Percentiles rank a stretch among this genome's conserved stretches.
Evolutionary conservation across 805 yeast species (phyloP).

Genomic region (Cyberlindnera japonica): DNA sequence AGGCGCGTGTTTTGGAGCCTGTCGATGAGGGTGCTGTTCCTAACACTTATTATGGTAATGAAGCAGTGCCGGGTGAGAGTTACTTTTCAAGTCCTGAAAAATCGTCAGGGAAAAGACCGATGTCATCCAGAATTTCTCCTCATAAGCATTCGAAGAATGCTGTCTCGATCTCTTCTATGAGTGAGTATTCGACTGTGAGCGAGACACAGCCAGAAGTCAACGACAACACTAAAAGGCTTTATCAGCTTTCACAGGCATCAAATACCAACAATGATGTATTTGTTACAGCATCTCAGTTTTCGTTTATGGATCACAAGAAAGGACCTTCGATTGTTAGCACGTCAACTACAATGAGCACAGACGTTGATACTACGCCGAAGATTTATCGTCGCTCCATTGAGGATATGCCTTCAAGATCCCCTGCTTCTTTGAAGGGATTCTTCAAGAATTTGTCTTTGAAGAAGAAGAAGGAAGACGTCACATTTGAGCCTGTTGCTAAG

Average conservation of each 20-base stretch:
- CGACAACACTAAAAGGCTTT: constrained; percentile 13
- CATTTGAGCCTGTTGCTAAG: constrained; percentile 18
- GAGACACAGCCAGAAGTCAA: constrained; percentile 4
- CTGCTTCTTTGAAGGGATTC: constrained; percentile 24
- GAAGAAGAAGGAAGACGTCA: constrained; percentile 14
- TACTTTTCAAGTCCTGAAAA: constrained; percentile 10
- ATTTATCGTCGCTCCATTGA: constrained; percentile 6
- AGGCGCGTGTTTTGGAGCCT: constrained; percentile 10
- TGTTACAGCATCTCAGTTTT: constrained; percentile 38
- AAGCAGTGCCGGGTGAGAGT: constrained; percentile 3
- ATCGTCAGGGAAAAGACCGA: constrained; percentile 5
- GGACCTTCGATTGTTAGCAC: constrained; percentile 6
- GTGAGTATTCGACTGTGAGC: constrained; percentile 23
- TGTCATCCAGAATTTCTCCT: constrained; percentile 8
- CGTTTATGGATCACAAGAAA: constrained; percentile 19
- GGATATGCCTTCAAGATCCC: constrained; percentile 15
- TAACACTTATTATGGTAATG: neutral
- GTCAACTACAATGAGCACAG: neutral
- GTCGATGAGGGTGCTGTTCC: constrained; percentile 7
- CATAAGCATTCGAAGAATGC: constrained; percentile 11
- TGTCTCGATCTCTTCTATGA: constrained; percentile 24
- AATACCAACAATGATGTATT: constrained; percentile 31
- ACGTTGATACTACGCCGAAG: constrained; percentile 10
- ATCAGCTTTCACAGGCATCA: constrained; percentile 17
- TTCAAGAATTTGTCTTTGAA: constrained; percentile 23